Conservation (phyloP, 169 alveolate genomes). For the Eimeria praecox region DNA sequence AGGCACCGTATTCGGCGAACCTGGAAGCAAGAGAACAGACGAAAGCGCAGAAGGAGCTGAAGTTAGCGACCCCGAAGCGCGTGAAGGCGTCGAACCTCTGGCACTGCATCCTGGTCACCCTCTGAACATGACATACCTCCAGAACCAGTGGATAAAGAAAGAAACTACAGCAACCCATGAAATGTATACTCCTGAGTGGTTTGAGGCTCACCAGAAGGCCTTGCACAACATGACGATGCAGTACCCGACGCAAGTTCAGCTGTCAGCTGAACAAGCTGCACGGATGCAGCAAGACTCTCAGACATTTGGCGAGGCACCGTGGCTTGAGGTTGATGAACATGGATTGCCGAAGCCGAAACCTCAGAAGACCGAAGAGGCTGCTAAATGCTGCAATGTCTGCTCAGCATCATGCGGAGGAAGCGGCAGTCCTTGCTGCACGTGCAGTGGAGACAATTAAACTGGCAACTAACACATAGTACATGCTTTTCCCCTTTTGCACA, state of each 20-base stretch:
- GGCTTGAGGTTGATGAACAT: slow-evolving; percentile 76
- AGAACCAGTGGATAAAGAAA: slow-evolving; percentile 87
- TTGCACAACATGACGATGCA: slow-evolving; percentile 85
- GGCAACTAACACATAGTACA: neutral
- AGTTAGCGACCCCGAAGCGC: slow-evolving; percentile 72
- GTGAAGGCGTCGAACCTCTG: slow-evolving; percentile 85
- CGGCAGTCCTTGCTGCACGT: slow-evolving; percentile 59
- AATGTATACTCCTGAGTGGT: slow-evolving; percentile 90
- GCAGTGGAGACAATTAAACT: slow-evolving; percentile 30
- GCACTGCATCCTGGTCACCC: slow-evolving; percentile 89
- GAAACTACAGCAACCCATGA: slow-evolving; percentile 87
- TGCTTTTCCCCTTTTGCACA: slow-evolving; percentile 33
- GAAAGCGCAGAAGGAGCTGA: slow-evolving; percentile 80
- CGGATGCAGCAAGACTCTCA: slow-evolving; percentile 78
- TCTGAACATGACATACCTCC: slow-evolving; percentile 88
- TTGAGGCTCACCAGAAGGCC: slow-evolving; percentile 88
- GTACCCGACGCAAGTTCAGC: slow-evolving; percentile 87
- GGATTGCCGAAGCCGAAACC: slow-evolving; percentile 23
- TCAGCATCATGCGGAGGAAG: slow-evolving; percentile 73
- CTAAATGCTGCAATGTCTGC: slow-evolving; percentile 70
- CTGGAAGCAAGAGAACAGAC: slow-evolving; percentile 75
- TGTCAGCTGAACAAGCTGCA: slow-evolving; percentile 88
- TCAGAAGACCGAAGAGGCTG: slow-evolving; percentile 9
- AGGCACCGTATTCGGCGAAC: slow-evolving; percentile 84
- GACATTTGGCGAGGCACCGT: slow-evolving; percentile 83